Evolutionary conservation across 495 filamentous ascomycete species (phyloP).

Genomic region (Aspergillus carlsbadensis): DNA sequence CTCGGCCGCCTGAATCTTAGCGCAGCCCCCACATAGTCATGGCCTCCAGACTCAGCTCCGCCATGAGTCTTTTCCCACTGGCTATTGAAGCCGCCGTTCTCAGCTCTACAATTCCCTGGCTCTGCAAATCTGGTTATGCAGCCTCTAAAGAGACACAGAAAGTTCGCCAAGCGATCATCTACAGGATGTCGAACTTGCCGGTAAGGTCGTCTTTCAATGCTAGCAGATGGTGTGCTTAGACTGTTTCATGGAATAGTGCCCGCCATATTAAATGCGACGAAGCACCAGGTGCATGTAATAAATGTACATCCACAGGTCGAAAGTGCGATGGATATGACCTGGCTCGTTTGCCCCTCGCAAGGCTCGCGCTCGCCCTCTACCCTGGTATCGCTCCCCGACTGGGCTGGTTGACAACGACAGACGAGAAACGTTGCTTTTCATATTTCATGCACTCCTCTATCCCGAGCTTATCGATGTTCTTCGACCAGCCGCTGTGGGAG

Average conservation of each 20-base stretch:
- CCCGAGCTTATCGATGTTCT: background rate
- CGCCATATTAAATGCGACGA: constrained; percentile 16
- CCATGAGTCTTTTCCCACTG: too few relatives aligned
- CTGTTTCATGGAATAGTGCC: background rate
- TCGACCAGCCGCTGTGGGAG: constrained; percentile 12
- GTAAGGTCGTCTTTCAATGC: background rate
- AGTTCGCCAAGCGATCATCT: background rate
- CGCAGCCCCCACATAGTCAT: too few relatives aligned
- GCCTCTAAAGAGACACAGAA: background rate
- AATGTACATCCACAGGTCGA: constrained; percentile 6
- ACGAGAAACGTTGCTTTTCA: constrained; percentile 12
- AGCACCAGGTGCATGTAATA: constrained; percentile 1
- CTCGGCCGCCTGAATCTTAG: too few relatives aligned
- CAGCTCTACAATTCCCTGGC: too few relatives aligned
- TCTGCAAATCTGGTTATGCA: too few relatives aligned
- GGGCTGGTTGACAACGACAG: constrained; percentile 4
- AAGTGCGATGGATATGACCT: constrained; percentile 13
- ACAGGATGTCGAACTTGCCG: constrained; percentile 14
- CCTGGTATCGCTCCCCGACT: background rate
- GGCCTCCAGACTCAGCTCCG: too few relatives aligned
- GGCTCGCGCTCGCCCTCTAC: background rate
- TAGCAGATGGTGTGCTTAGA: background rate
- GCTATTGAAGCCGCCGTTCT: too few relatives aligned
- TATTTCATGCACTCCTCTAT: constrained; percentile 6
- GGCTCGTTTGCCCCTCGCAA: background rate